Conservation (phyloP, 2,329 filamentous ascomycete species). For the Penicillium griseofulvum region DNA sequence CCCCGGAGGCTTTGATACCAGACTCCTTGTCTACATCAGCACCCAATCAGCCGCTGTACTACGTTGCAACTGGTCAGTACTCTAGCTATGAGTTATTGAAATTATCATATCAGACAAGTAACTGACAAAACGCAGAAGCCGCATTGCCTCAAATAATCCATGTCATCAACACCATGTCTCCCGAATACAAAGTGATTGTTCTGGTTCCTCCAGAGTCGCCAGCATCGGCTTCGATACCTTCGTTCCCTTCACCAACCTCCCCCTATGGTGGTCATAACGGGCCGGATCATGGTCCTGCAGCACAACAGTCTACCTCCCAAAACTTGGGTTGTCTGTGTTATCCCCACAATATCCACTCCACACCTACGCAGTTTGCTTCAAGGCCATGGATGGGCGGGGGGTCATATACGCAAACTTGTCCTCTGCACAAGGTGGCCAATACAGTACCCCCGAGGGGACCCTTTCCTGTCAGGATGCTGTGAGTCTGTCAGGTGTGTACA, state of each 20-base stretch:
- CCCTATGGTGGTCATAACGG: not conserved
- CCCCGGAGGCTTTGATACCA: not conserved
- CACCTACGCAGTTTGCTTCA: not conserved
- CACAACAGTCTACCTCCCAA: not conserved
- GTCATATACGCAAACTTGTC: not conserved
- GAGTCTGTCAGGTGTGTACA: not conserved
- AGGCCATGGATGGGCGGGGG: not conserved
- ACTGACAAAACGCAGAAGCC: conserved; percentile 9
- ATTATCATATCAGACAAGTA: not conserved
- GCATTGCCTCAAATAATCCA: conserved; percentile 21
- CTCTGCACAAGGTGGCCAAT: conserved; percentile 8
- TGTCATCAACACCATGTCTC: conserved; percentile 11
- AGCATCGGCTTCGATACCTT: not conserved
- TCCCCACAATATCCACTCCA: not conserved
- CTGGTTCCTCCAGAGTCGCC: conserved; percentile 13
- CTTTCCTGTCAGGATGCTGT: conserved; percentile 2
- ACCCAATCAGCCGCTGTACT: conserved; percentile 14
- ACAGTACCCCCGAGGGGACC: not conserved
- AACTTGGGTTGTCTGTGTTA: conserved; percentile 5
- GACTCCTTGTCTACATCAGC: not conserved
- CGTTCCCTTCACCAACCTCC: not conserved
- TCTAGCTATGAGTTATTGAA: not conserved
- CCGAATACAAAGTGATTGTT: conserved; percentile 20
- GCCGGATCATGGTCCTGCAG: not conserved
- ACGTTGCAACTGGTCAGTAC: conserved; percentile 19